Percentiles rank a stretch among this genome's conserved stretches.
phyloP scores from a whole-genome alignment of 768 basidiomycete species.

The Plicaturopsis crispa region DNA sequence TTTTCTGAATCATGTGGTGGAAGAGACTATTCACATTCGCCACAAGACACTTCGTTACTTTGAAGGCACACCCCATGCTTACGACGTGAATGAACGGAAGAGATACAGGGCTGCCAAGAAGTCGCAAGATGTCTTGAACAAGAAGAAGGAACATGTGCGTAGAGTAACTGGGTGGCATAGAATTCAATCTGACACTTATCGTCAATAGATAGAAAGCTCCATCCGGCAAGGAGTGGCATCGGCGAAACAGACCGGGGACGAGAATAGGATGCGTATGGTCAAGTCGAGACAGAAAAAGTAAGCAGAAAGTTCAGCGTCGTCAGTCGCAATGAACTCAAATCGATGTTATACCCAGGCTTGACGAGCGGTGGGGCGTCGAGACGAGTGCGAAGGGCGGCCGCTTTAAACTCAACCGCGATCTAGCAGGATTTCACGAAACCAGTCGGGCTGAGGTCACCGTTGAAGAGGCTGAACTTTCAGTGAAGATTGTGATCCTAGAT shows the following conservation, averaged over 20 bases:
- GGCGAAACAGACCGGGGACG: conserved; percentile 53
- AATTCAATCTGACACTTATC: too few relatives aligned
- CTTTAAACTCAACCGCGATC: conserved; percentile 53
- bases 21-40: conserved; percentile 56
- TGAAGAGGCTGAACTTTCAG: conserved; percentile 26
- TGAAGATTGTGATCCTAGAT: conserved; percentile 25
- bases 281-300: conserved; percentile 55
- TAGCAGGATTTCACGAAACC: conserved; percentile 31
- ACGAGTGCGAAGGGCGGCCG: conserved; percentile 33
- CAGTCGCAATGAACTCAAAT: too few relatives aligned
- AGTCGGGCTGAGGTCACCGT: conserved; percentile 32
- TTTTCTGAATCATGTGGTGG: conserved; percentile 51
- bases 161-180: too few relatives aligned
- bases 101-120: conserved; percentile 35
- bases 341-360: conserved; percentile 24
- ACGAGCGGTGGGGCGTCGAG: conserved; percentile 29
- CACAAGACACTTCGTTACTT: conserved; percentile 45
- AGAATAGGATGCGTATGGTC: conserved; percentile 46
- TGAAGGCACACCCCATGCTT: conserved; percentile 46
- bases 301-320: too few relatives aligned
- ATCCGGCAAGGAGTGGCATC: too few relatives aligned
- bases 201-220: conserved; percentile 38
- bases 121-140: conserved; percentile 35
- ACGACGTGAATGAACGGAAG: conserved; percentile 37
- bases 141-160: conserved; percentile 33